Base-by-base conservation (phyloP, 495 filamentous ascomycete genomes). In the Lepraria neglecta region DNA sequence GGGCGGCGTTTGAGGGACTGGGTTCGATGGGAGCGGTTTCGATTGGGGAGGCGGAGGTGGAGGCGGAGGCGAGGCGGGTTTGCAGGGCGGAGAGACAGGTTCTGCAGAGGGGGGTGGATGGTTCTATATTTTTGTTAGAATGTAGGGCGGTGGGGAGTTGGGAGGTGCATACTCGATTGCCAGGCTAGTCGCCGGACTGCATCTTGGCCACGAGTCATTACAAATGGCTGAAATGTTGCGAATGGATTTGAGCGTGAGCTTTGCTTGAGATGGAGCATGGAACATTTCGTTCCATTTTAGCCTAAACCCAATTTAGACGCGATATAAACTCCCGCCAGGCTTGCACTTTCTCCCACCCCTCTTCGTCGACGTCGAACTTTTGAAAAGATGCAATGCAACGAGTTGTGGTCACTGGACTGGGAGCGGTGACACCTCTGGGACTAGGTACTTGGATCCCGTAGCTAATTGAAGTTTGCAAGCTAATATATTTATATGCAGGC, bases 351-450 rank as follows among this genome's bases (percentile, higher is more conserved):
- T 38, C 35, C 35, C 35, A 10, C 12, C 12, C 6, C 9, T 38
- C 35, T 38, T 38, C 7, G 35, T 38, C 12, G 35, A 1, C 35
- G 12, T 6, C 3, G 2, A 38, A 57, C 35, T 3, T 12, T 27
- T 53, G 59, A 28, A 28, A 58, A 59, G 30, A 80, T 81, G 78
- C 72, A 67, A 94, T 96, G 92, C 87, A 92, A 74, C 86, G 90
- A 66, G 94, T 97, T 67, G 94, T 97, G 67, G 87, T 97, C 67
- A 97, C 94, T 50, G 94, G 94, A 70, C 79, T 98, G 56, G 94
- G 94, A 46, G 89, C 90, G 67, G 84, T 98, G 57, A 95, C 94
- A 56, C 94, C 94, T 51, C 79, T 98, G 24, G 92, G 88, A 58
- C 83, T 96, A 44, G 92, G 86, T 87, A 66, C 33, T 12, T 19